Conservation (phyloP, 371 early-diverging fungal species). For the Lichtheimia hyalospora region DNA sequence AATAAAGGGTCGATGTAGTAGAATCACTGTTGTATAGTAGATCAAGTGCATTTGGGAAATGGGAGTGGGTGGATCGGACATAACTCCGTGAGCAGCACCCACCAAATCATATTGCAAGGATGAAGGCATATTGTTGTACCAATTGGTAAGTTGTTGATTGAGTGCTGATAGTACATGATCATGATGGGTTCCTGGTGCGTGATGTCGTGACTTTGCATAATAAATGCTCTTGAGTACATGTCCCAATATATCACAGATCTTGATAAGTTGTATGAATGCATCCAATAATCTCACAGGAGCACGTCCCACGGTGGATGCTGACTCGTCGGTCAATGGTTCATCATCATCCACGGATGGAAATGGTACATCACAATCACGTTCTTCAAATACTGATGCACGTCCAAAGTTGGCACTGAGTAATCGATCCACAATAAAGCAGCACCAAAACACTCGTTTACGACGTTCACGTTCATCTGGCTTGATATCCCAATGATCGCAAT, state of each 20-base stretch:
- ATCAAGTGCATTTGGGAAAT: slow-evolving; percentile 50
- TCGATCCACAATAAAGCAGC: slow-evolving; percentile 49
- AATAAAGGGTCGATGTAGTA: slow-evolving; percentile 46
- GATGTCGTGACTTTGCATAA: slow-evolving; percentile 33
- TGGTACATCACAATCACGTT: slow-evolving; percentile 46
- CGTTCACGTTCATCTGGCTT: slow-evolving; percentile 36
- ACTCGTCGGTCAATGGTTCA: slow-evolving; percentile 4
- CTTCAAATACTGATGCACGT: slow-evolving; percentile 43
- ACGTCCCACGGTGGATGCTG: slow-evolving; percentile 6
- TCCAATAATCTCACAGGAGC: slow-evolving; percentile 27
- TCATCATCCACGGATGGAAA: slow-evolving; percentile 48
- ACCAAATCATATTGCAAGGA: slow-evolving; percentile 28
- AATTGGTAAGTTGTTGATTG: slow-evolving; percentile 38
- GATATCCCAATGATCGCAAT: slow-evolving; percentile 48
- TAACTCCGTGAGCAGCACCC: slow-evolving; percentile 8
- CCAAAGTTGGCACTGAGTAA: slow-evolving; percentile 43
- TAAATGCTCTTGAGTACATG: slow-evolving; percentile 48
- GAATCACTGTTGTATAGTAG: slow-evolving; percentile 40
- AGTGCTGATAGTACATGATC: slow-evolving; percentile 36
- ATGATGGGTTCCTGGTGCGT: slow-evolving; percentile 17
- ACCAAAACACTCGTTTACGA: slow-evolving; percentile 53
- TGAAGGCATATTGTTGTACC: slow-evolving; percentile 45
- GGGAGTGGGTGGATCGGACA: slow-evolving; percentile 14
- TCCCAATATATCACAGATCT: slow-evolving; percentile 42
- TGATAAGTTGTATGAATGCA: slow-evolving; percentile 33